Conservation (phyloP, 2,329 filamentous ascomycete species). For the Tolypocladium tropicale region DNA sequence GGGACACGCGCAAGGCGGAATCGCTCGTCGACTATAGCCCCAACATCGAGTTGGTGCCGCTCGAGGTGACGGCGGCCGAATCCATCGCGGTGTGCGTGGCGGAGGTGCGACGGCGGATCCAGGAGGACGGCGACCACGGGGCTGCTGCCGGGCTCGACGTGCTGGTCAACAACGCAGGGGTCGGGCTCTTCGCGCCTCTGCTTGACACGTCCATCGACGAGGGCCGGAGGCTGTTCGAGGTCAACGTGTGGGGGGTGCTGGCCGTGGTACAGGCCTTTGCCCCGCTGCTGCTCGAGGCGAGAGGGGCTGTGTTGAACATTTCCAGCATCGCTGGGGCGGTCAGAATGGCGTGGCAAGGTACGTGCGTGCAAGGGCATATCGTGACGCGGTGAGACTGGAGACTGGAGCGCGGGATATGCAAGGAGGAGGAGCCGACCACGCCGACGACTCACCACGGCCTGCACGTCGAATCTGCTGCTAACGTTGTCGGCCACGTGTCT, state of each 20-base stretch:
- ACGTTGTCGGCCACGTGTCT: not conserved
- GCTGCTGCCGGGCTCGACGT: not conserved
- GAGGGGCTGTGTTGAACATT: not conserved
- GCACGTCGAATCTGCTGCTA: not conserved
- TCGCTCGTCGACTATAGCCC: not conserved
- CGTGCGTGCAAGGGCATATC: not conserved
- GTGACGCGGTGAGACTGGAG: not conserved
- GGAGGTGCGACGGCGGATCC: not conserved
- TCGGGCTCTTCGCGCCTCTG: not conserved
- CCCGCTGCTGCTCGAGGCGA: not conserved
- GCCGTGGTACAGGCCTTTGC: not conserved
- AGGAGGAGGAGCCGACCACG: too few relatives aligned
- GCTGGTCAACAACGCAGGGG: not conserved
- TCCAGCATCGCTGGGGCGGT: not conserved
- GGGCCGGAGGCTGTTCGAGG: not conserved
- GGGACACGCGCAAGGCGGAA: not conserved
- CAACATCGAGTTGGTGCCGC: not conserved
- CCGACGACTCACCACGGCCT: too few relatives aligned
- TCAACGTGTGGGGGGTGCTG: not conserved
- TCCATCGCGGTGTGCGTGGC: not conserved
- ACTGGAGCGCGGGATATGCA: too few relatives aligned
- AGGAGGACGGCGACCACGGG: not conserved
- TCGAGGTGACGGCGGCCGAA: not conserved
- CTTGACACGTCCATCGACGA: not conserved
- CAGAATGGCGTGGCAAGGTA: not conserved